Evolutionary conservation across 1,284 basidiomycete species (phyloP).

Genomic region (Leccinum pachyderme): DNA sequence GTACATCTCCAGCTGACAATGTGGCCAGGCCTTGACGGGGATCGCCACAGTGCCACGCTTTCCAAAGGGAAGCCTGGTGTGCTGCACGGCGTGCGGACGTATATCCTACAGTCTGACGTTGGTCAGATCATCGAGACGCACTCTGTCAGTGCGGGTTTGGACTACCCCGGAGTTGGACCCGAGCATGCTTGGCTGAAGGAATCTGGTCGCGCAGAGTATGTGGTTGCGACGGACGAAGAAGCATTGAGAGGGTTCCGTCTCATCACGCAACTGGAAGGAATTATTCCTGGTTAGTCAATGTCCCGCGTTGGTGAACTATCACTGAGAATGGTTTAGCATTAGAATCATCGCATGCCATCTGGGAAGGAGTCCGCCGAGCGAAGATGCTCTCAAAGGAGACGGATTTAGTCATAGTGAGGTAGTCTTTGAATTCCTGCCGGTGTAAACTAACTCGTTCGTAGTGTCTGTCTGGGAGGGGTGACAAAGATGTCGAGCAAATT

Average conservation of each 20-base stretch:
- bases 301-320: slow-evolving; percentile 1
- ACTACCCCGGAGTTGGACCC: slow-evolving; percentile 93
- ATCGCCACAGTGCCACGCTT: slow-evolving; percentile 89
- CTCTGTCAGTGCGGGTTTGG: slow-evolving; percentile 93
- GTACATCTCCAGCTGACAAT: slow-evolving; percentile 5
- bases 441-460: slow-evolving; percentile 31
- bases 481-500: slow-evolving; percentile 94
- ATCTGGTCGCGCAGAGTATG: slow-evolving; percentile 90
- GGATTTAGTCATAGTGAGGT: slow-evolving; percentile 86
- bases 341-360: slow-evolving; percentile 95
- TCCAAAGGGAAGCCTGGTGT: slow-evolving; percentile 90
- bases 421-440: background rate
- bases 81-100: slow-evolving; percentile 94
- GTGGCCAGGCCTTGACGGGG: slow-evolving; percentile 69
- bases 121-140: slow-evolving; percentile 98
- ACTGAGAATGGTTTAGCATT: slow-evolving; percentile 55
- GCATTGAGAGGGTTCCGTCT: slow-evolving; percentile 91
- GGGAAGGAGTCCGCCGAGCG: slow-evolving; percentile 85
- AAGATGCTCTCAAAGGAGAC: slow-evolving; percentile 82
- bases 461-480: slow-evolving; percentile 89
- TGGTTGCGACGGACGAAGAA: slow-evolving; percentile 90
- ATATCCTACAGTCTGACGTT: slow-evolving; percentile 83
- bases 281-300: slow-evolving; percentile 81
- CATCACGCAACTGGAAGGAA: slow-evolving; percentile 91
- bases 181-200: slow-evolving; percentile 98